Evolutionary conservation across 805 yeast species (phyloP).

Genomic region (Zygoascus tannicola): DNA sequence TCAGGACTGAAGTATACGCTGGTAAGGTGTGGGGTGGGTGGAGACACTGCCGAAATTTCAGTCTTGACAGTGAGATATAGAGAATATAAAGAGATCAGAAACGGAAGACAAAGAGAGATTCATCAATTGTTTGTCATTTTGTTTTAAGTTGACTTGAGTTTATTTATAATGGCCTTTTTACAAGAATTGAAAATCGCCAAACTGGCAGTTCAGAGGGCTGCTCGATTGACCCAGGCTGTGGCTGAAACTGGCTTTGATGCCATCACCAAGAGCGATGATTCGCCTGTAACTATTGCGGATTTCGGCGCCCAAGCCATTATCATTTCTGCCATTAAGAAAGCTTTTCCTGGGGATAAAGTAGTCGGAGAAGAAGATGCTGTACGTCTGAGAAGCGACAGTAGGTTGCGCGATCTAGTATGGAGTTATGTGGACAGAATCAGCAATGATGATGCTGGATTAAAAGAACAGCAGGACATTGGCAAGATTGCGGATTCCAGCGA

Average conservation of each 20-base stretch:
- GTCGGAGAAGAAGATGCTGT: conserved; percentile 93
- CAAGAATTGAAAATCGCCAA: conserved; percentile 75
- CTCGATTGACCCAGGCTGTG: conserved; percentile 44
- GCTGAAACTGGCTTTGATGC: conserved; percentile 28
- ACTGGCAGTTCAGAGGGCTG: conserved; percentile 83
- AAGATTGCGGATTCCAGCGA: conserved; percentile 32
- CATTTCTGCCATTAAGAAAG: conserved; percentile 67
- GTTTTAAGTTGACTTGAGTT: too few species aligned
- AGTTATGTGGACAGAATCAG: conserved; percentile 34
- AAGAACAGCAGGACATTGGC: conserved; percentile 30
- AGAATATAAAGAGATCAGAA: too few species aligned
- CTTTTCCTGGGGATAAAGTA: conserved; percentile 76
- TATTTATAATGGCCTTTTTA: too few species aligned
- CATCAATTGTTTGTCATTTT: too few species aligned
- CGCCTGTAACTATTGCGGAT: conserved; percentile 94
- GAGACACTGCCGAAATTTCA: too few species aligned
- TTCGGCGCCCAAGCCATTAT: conserved; percentile 93
- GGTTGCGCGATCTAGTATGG: conserved; percentile 47
- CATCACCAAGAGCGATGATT: conserved; percentile 72
- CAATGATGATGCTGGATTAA: conserved; percentile 37
- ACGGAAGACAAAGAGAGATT: too few species aligned
- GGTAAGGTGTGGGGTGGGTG: too few species aligned
- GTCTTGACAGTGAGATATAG: too few species aligned
- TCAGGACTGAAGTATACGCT: too few species aligned
- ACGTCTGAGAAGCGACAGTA: conserved; percentile 45